Evolutionary conservation across 495 filamentous ascomycete genomes (phyloP).

Genomic region (Glonium stellatum): DNA sequence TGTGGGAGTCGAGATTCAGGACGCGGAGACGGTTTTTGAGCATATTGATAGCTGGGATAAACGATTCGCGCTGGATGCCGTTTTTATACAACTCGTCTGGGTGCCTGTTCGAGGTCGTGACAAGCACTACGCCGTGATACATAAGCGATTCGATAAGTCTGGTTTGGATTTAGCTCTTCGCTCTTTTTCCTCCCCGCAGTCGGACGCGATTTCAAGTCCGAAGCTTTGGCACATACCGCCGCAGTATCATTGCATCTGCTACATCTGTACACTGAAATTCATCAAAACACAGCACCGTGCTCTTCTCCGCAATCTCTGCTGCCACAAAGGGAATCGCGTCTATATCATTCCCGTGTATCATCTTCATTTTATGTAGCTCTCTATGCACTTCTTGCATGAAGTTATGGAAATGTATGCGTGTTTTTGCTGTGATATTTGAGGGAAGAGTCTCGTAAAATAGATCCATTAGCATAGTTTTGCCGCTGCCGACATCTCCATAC

Average conservation of each 20-base stretch:
- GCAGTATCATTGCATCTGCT: slow-evolving; percentile 95
- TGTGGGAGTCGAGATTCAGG: slow-evolving; percentile 89
- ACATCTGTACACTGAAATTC: slow-evolving; percentile 99
- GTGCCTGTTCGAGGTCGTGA: slow-evolving; percentile 96
- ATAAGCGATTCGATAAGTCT: slow-evolving; percentile 83
- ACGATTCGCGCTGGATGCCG: slow-evolving; percentile 90
- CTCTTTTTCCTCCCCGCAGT: too few relatives aligned
- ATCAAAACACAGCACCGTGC: slow-evolving; percentile 89
- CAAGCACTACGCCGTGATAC: slow-evolving; percentile 90
- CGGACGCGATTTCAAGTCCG: too few relatives aligned
- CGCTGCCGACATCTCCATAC: slow-evolving; percentile 94
- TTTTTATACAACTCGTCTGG: slow-evolving; percentile 96
- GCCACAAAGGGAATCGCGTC: slow-evolving; percentile 90
- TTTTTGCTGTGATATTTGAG: slow-evolving; percentile 69
- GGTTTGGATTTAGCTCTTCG: neutral
- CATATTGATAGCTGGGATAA: slow-evolving; percentile 91
- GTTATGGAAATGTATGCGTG: slow-evolving; percentile 97
- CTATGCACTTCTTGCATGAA: slow-evolving; percentile 99
- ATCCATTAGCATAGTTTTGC: slow-evolving; percentile 99
- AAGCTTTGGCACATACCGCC: slow-evolving; percentile 45
- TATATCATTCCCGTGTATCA: slow-evolving; percentile 79
- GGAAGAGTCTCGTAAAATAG: slow-evolving; percentile 95
- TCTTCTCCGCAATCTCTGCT: slow-evolving; percentile 79
- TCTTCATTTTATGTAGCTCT: slow-evolving; percentile 81
- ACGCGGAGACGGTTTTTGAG: slow-evolving; percentile 75